These are phyloP conservation scores for Bocquillonia castaneifolia DNA, from an alignment of 441 rosid genomes.

Conservation along the genomic window DNA sequence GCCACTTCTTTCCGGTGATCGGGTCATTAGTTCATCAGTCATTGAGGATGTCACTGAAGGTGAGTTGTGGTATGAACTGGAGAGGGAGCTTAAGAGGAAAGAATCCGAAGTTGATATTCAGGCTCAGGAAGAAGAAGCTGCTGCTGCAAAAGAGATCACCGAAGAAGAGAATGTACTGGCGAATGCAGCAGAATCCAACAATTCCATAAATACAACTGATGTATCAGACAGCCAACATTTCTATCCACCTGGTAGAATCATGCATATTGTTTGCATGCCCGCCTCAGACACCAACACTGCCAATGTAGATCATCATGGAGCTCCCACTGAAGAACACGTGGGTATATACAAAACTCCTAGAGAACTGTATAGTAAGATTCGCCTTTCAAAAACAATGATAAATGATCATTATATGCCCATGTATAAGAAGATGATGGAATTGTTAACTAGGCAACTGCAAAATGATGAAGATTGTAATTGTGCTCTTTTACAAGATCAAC, in stretches of 20 bases:
- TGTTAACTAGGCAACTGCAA: slow-evolving; percentile 57
- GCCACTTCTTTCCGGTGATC: slow-evolving; percentile 40
- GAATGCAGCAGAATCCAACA: slow-evolving; percentile 37
- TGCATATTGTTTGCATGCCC: slow-evolving; percentile 63
- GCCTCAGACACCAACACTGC: slow-evolving; percentile 30
- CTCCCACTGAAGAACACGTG: slow-evolving; percentile 31
- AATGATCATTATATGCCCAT: slow-evolving; percentile 97
- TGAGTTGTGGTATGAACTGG: slow-evolving; percentile 79
- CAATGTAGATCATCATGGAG: slow-evolving; percentile 27
- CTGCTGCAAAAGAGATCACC: slow-evolving; percentile 63
- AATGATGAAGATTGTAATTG: slow-evolving; percentile 29
- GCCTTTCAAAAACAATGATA: slow-evolving; percentile 85
- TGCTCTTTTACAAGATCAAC: not conserved
- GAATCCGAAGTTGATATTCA: slow-evolving; percentile 47
- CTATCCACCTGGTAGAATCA: slow-evolving; percentile 82
- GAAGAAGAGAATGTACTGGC: slow-evolving; percentile 61
- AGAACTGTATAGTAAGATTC: slow-evolving; percentile 80
- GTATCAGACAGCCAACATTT: slow-evolving; percentile 60
- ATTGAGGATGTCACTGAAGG: slow-evolving; percentile 61
- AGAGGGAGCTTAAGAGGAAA: slow-evolving; percentile 73
- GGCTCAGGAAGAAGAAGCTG: slow-evolving; percentile 74
- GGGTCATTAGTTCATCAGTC: slow-evolving; percentile 33
- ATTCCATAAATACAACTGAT: slow-evolving; percentile 34
- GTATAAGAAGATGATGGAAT: slow-evolving; percentile 90
- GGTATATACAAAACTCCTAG: slow-evolving; percentile 78